Conservation (phyloP, 345 rosid species). For the Pseudoturritis turrita region DNA sequence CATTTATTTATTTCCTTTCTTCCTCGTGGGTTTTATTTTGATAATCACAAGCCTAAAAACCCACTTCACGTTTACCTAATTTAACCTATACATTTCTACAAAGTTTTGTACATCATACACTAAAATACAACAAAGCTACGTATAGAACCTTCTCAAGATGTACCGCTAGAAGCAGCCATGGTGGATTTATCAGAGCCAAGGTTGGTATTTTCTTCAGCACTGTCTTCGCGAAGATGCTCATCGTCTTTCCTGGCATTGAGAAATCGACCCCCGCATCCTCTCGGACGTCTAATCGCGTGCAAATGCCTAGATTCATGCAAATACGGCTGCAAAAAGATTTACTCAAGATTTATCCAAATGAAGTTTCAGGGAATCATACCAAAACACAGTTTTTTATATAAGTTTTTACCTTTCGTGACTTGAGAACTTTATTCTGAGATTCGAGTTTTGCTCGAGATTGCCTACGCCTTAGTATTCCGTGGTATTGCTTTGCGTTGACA, state of each 20-base stretch:
- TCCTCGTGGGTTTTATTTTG: conserved; percentile 10
- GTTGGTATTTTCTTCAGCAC: conserved; percentile 46
- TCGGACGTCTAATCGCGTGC: conserved; percentile 90
- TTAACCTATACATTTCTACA: conserved; percentile 14
- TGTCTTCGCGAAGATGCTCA: conserved; percentile 36
- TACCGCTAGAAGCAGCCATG: conserved; percentile 40
- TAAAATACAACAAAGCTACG: conserved; percentile 11
- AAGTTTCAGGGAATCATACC: background rate
- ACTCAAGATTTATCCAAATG: background rate
- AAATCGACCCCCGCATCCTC: conserved; percentile 95
- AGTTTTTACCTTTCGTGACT: conserved; percentile 65
- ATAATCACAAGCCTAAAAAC: conserved; percentile 15
- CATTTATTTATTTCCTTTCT: background rate
- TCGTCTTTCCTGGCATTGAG: conserved; percentile 63
- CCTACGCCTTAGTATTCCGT: conserved; percentile 90
- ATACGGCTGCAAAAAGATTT: conserved; percentile 71
- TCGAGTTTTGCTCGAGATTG: conserved; percentile 96
- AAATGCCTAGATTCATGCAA: conserved; percentile 95
- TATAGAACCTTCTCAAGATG: conserved; percentile 32
- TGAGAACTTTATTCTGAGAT: conserved; percentile 59
- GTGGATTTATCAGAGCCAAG: conserved; percentile 48
- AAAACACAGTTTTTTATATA: background rate
- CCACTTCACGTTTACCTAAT: conserved; percentile 13
- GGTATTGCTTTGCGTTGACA: conserved; percentile 98
- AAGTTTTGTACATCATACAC: conserved; percentile 13